A percentile compares a stretch with the other conserved stretches of the same genome.
These are phyloP conservation scores for Desmodesmus armatus DNA, from an alignment of 139 green algal genomes.

Conservation along the genomic window DNA sequence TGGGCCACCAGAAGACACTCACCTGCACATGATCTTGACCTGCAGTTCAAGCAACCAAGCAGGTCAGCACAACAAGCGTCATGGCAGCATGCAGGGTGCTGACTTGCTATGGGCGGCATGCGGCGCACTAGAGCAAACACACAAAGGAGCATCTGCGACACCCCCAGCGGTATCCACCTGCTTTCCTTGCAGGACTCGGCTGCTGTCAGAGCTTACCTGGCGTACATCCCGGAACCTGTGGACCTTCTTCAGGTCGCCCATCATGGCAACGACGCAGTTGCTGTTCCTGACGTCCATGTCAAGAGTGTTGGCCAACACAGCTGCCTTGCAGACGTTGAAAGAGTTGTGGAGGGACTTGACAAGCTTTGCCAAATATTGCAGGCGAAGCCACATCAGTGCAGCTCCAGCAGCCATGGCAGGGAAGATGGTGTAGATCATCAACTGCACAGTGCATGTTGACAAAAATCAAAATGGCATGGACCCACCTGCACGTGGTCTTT, in stretches of 20 bases:
- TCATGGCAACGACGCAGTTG: background rate
- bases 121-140: no score
- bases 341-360: background rate
- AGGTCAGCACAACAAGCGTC: no score
- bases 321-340: background rate
- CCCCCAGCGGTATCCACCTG: no score
- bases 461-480: background rate
- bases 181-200: no score
- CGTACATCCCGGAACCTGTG: background rate
- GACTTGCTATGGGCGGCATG: no score
- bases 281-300: background rate
- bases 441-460: background rate
- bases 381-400: background rate
- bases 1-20: no score
- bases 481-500: background rate
- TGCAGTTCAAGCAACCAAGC: no score
- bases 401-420: background rate
- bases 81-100: no score
- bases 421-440: slow-evolving; percentile 44
- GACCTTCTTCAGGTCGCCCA: background rate
- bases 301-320: background rate
- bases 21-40: no score
- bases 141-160: no score
- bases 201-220: no score
- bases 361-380: background rate